Evolutionary conservation across 2,329 filamentous ascomycete species (phyloP), one percentile per base, ranked within the genome.

Genomic region (Phialophora chinensis): DNA sequence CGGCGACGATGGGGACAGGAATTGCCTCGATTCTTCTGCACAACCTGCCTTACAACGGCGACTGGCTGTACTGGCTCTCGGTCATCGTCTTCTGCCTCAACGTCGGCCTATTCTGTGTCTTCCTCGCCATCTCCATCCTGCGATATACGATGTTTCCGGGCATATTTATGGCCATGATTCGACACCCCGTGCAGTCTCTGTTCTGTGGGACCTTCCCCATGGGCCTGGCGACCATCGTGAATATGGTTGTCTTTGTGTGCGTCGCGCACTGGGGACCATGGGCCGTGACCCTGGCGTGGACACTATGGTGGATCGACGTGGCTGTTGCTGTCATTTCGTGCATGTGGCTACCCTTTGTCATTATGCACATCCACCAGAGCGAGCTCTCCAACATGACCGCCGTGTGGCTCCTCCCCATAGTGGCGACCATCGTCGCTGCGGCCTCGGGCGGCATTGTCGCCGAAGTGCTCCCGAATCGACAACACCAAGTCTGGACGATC

Each of bases 171-270:
- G 85, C 84, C 35, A 89, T 90, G 87, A 82, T 90, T 11, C 77
- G 81, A 17, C 87, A 91, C 73, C 88, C 87, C 0, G 83, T 81
- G 1, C 87, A 91, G 70, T 87, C 85, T 0, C 78, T 91, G 23
- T 90, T 90, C 69, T 76, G 90, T 5, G 88, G 84, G 1, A 88
- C 86, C 0, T 83, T 88, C 47, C 87, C 87, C 1, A 89, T 90
- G 86, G 87, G 82, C 0, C 83, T 90, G 67, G 86, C 86, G 0
- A 90, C 87, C 3, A 84, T 90, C 50, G 84, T 90, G 63, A 87
- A 88, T 72, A 85, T 87, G 81, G 85, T 85, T 76, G 79, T 88
- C 20, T 81, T 87, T 44, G 78, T 85, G 60, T 88, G 86, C 72
- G 79, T 84, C 23, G 82, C 82, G 0, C 75, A 75, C 17, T 89